Percentiles rank a stretch among this genome's conserved stretches.
phyloP scores from a whole-genome alignment of 2,329 filamentous ascomycete species.

The Myrmaecium sp. region DNA sequence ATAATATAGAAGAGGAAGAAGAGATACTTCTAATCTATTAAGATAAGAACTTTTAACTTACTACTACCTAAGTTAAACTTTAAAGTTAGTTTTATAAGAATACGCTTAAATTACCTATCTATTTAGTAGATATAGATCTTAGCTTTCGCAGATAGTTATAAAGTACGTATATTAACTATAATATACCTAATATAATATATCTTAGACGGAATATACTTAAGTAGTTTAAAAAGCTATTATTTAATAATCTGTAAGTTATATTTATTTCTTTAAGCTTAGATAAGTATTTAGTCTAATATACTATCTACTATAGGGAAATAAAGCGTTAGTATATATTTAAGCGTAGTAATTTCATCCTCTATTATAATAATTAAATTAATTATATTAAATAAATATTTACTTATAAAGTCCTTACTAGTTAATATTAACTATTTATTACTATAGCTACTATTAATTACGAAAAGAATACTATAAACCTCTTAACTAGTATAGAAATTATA shows the following conservation, averaged over 20 bases:
- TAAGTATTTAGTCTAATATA: too few species aligned
- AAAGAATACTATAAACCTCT: too few species aligned
- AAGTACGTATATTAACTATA: too few species aligned
- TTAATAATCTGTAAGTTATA: too few species aligned
- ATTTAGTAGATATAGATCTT: too few species aligned
- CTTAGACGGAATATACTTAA: conserved; percentile 1
- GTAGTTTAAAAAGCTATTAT: too few species aligned
- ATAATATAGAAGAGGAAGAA: too few species aligned
- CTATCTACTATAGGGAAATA: neutral
- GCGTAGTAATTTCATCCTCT: neutral
- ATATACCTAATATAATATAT: too few species aligned
- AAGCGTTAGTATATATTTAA: neutral
- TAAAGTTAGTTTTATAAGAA: conserved; percentile 1
- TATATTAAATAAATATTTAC: neutral
- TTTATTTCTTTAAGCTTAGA: conserved; percentile 1
- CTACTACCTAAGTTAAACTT: too few species aligned
- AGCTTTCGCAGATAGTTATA: too few species aligned
- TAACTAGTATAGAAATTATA: conserved; percentile 1
- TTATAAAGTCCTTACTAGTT: neutral
- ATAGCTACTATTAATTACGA: neutral
- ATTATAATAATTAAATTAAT: neutral
- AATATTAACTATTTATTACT: neutral
- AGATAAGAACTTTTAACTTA: too few species aligned
- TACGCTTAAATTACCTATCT: conserved; percentile 1
- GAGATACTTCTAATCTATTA: too few species aligned